Conservation (phyloP, 2,329 filamentous ascomycete species). For the Trichoderma sp. region DNA sequence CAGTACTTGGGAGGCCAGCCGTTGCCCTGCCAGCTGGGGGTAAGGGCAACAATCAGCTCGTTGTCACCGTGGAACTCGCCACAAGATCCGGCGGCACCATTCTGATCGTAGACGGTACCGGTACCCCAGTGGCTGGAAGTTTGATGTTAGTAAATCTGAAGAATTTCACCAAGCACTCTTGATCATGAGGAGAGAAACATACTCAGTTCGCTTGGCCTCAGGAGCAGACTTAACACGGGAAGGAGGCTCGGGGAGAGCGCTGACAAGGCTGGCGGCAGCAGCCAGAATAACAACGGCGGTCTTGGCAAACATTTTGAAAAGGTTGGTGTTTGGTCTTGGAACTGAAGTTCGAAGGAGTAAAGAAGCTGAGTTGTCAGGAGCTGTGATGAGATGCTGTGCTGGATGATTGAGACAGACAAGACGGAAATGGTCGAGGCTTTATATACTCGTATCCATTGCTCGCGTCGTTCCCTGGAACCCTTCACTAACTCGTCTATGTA, state of each 20-base stretch:
- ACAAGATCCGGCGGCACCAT: conserved; percentile 1
- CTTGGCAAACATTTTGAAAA: conserved; percentile 19
- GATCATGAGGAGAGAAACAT: not conserved
- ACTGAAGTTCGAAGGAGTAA: not conserved
- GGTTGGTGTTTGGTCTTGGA: not conserved
- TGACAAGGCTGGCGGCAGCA: conserved; percentile 18
- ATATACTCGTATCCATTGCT: conserved; percentile 7
- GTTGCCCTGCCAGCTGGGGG: conserved; percentile 13
- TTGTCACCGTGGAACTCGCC: conserved; percentile 7
- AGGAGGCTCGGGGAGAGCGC: conserved; percentile 17
- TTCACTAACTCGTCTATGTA: not conserved
- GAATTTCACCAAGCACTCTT: not conserved
- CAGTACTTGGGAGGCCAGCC: conserved; percentile 17
- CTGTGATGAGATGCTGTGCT: not conserved
- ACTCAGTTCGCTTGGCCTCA: conserved; percentile 15
- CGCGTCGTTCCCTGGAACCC: not conserved
- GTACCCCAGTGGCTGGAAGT: conserved; percentile 2
- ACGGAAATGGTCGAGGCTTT: conserved; percentile 1
- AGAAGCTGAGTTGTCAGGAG: not conserved
- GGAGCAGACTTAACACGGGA: conserved; percentile 10
- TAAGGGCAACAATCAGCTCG: conserved; percentile 15
- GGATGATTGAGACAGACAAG: not conserved
- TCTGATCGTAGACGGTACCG: conserved; percentile 15
- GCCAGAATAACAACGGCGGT: conserved; percentile 16
- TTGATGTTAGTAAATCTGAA: not conserved